Percentiles rank a stretch among this genome's conserved stretches.
phyloP scores from a whole-genome alignment of 257 asterid genomes.

The Mitragyna speciosa region DNA sequence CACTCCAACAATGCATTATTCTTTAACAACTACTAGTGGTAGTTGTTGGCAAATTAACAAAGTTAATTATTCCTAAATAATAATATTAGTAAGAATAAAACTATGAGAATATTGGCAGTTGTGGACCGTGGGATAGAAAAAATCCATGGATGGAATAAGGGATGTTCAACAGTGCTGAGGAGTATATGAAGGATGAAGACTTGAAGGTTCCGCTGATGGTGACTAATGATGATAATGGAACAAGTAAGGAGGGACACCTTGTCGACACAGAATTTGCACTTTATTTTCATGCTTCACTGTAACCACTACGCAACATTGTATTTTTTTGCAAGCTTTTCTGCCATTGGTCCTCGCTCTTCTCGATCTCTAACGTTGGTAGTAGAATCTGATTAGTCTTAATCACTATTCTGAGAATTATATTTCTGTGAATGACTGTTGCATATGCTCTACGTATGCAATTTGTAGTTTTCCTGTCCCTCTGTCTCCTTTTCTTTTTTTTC shows the following conservation, averaged over 20 bases:
- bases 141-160: background rate
- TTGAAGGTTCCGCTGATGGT: slow-evolving; percentile 27
- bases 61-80: background rate
- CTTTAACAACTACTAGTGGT: too few species aligned
- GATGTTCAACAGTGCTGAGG: background rate
- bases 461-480: background rate
- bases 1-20: background rate
- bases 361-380: background rate
- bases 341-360: slow-evolving; percentile 18
- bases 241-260: slow-evolving; percentile 20
- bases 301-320: slow-evolving; percentile 6
- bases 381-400: slow-evolving; percentile 4
- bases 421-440: slow-evolving; percentile 2
- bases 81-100: background rate
- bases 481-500: background rate
- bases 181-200: background rate
- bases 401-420: background rate
- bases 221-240: slow-evolving; percentile 31
- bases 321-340: background rate
- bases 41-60: background rate
- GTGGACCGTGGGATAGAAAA: background rate
- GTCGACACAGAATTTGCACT: slow-evolving; percentile 23
- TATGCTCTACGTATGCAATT: slow-evolving; percentile 17
- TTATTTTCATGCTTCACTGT: slow-evolving; percentile 27
- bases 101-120: background rate